These are phyloP conservation scores for Clarireedia hainanense DNA, from an alignment of 2,329 filamentous ascomycete genomes.

Conservation along the genomic window DNA sequence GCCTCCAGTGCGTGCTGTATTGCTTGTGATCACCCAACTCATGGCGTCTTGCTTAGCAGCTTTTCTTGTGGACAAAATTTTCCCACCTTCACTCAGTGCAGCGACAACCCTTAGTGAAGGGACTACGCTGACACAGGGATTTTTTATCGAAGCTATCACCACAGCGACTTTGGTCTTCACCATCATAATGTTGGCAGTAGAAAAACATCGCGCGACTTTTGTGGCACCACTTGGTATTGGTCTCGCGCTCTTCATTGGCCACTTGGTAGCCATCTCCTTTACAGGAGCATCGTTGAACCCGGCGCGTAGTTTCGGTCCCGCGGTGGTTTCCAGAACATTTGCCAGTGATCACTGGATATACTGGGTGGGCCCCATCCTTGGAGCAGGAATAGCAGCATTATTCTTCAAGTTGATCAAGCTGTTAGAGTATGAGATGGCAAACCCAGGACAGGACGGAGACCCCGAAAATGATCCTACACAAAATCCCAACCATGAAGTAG, in stretches of 20 bases:
- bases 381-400: conserved; percentile 39
- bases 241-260: conserved; percentile 35
- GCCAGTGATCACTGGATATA: conserved; percentile 42
- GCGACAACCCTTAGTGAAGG: conserved; percentile 35
- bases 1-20: conserved; percentile 25
- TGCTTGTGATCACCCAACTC: conserved; percentile 31
- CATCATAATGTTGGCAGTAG: conserved; percentile 42
- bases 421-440: conserved; percentile 45
- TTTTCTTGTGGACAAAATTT: conserved; percentile 34
- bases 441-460: conserved; percentile 38
- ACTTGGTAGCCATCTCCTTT: conserved; percentile 32
- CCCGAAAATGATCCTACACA: conserved; percentile 35
- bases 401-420: conserved; percentile 44
- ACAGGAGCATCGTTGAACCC: conserved; percentile 44
- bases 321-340: conserved; percentile 37
- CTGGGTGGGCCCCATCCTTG: conserved; percentile 43
- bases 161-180: conserved; percentile 42
- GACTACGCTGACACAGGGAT: conserved; percentile 36
- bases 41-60: conserved; percentile 32
- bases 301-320: conserved; percentile 40
- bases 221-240: conserved; percentile 37
- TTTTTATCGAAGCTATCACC: conserved; percentile 42
- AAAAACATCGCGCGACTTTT: conserved; percentile 39
- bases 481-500: conserved; percentile 33
- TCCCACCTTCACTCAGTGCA: conserved; percentile 29